Evolutionary conservation across 73 alveolate species (phyloP).

Genomic region (Paramecium sonneborni): DNA sequence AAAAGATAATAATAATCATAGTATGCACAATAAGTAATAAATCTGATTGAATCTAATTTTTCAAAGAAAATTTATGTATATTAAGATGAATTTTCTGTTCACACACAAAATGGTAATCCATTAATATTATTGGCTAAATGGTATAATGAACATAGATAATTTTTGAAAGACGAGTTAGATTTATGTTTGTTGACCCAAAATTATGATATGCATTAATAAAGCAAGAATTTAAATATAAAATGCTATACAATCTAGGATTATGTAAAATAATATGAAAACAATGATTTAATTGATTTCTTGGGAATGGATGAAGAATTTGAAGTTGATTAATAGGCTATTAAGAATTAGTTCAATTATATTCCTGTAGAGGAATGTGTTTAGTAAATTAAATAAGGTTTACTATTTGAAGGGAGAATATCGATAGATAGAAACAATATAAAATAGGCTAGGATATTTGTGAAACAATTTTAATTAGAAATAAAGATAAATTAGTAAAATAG

Average conservation of each 20-base stretch:
- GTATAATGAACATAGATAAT: constrained; percentile 24
- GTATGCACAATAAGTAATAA: constrained; percentile 8
- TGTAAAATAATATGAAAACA: constrained; percentile 11
- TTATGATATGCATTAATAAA: constrained; percentile 33
- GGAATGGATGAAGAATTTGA: constrained; percentile 66
- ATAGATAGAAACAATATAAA: constrained; percentile 79
- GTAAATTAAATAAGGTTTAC: constrained; percentile 83
- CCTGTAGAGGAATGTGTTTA: constrained; percentile 77
- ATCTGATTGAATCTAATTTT: constrained; percentile 20
- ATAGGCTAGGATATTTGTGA: constrained; percentile 81
- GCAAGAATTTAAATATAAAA: not conserved
- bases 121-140: constrained; percentile 22
- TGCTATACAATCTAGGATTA: constrained; percentile 42
- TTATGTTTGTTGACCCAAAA: constrained; percentile 36
- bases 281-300: constrained; percentile 55
- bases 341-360: constrained; percentile 56
- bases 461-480: constrained; percentile 84
- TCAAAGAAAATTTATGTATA: constrained; percentile 9
- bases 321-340: constrained; percentile 4
- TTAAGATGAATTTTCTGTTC: constrained; percentile 14
- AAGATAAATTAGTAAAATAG: constrained; percentile 89
- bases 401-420: constrained; percentile 89
- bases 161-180: not conserved
- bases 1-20: not conserved
- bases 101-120: not conserved